These are phyloP conservation scores for Penstemon davidsonii DNA, from an alignment of 257 asterid species.

Conservation along the genomic window DNA sequence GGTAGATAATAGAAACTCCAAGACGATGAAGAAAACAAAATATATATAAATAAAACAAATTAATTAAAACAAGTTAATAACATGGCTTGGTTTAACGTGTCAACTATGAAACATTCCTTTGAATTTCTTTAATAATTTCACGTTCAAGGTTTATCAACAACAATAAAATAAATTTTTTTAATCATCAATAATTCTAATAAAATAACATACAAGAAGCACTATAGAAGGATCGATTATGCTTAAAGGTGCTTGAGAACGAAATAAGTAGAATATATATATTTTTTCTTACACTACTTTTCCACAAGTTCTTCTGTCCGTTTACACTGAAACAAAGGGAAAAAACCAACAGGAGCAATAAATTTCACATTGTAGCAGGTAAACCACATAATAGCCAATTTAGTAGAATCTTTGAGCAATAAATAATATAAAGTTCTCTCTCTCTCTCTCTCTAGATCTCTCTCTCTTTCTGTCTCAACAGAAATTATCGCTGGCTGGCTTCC, in stretches of 20 bases:
- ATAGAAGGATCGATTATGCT: conserved; percentile 26
- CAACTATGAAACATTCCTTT: conserved; percentile 26
- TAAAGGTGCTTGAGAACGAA: conserved; percentile 36
- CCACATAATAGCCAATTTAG: too few relatives aligned
- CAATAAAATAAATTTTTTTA: conserved; percentile 23
- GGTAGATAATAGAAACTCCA: too few relatives aligned
- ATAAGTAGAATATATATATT: neutral
- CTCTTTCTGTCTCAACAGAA: conserved; percentile 38
- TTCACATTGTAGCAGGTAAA: too few relatives aligned
- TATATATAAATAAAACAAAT: too few relatives aligned
- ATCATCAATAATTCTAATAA: conserved; percentile 26
- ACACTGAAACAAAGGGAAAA: conserved; percentile 22
- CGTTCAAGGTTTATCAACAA: conserved; percentile 26
- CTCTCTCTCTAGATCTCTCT: neutral
- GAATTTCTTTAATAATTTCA: conserved; percentile 31
- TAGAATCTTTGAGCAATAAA: too few relatives aligned
- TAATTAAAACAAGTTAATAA: neutral
- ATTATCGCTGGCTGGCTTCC: conserved; percentile 77
- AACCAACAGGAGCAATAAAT: neutral
- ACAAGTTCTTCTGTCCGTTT: conserved; percentile 32
- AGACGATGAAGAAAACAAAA: neutral
- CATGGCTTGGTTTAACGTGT: conserved; percentile 14
- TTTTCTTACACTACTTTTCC: conserved; percentile 5
- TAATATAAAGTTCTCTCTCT: neutral
- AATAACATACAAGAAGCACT: neutral